These are phyloP conservation scores for Apiospora pterosperma DNA, from an alignment of 2,329 filamentous ascomycete genomes.

Conservation along the genomic window DNA sequence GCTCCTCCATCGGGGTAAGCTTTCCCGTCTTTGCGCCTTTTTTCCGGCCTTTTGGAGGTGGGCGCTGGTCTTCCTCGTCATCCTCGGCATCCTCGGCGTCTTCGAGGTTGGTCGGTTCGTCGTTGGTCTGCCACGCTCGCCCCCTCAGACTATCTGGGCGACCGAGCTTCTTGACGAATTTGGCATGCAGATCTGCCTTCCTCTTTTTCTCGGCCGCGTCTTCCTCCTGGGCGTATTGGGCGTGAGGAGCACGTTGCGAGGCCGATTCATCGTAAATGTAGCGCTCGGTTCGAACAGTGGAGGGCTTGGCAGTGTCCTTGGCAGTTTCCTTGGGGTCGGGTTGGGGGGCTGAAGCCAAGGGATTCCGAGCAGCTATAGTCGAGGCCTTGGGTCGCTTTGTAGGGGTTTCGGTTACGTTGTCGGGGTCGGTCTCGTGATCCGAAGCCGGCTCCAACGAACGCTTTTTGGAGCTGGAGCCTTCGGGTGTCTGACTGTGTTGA, in stretches of 20 bases:
- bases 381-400: slow-evolving; percentile 16
- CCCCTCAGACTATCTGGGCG: slow-evolving; percentile 72
- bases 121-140: slow-evolving; percentile 40
- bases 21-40: slow-evolving; percentile 71
- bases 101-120: slow-evolving; percentile 46
- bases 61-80: slow-evolving; percentile 49
- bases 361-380: neutral
- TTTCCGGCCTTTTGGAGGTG: slow-evolving; percentile 54
- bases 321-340: slow-evolving; percentile 7
- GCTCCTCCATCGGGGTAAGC: slow-evolving; percentile 90
- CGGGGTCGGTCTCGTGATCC: slow-evolving; percentile 44
- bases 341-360: neutral
- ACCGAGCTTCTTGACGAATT: slow-evolving; percentile 88
- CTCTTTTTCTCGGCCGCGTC: slow-evolving; percentile 48
- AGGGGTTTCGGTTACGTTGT: slow-evolving; percentile 21
- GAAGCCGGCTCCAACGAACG: slow-evolving; percentile 47
- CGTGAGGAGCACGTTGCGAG: slow-evolving; percentile 35
- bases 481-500: slow-evolving; percentile 18
- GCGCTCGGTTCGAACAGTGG: slow-evolving; percentile 43
- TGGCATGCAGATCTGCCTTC: slow-evolving; percentile 72
- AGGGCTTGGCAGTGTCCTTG: slow-evolving; percentile 12
- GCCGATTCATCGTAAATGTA: slow-evolving; percentile 48
- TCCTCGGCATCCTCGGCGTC: slow-evolving; percentile 56
- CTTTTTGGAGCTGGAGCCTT: slow-evolving; percentile 37
- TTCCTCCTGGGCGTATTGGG: slow-evolving; percentile 37